These are phyloP conservation scores for Lactarius tabidus DNA, from an alignment of 768 basidiomycete genomes.

Conservation along the genomic window DNA sequence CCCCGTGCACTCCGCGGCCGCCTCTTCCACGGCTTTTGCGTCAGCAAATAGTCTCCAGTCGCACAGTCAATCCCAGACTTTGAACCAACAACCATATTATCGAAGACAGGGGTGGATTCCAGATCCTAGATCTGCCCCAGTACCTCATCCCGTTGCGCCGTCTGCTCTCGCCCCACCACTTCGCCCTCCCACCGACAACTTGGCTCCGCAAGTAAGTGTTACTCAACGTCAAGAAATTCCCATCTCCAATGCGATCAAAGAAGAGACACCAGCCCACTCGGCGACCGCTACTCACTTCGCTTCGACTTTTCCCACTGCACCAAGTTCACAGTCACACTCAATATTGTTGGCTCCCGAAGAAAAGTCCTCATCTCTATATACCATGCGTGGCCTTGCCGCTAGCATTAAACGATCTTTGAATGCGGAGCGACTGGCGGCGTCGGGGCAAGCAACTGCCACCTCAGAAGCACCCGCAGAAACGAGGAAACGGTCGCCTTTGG, in stretches of 20 bases:
- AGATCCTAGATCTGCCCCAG: background rate
- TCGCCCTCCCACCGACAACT: background rate
- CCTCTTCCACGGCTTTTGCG: background rate
- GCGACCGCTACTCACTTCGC: background rate
- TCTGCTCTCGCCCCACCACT: background rate
- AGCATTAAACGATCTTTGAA: constrained; percentile 21
- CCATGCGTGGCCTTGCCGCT: constrained; percentile 19
- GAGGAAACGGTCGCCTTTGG: background rate
- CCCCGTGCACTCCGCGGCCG: background rate
- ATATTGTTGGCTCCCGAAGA: constrained; percentile 15
- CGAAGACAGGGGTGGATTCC: background rate
- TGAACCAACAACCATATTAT: background rate
- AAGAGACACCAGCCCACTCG: background rate
- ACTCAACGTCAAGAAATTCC: background rate
- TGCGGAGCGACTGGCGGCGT: constrained; percentile 17
- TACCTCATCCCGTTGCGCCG: background rate
- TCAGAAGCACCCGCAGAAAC: background rate
- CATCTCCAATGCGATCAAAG: background rate
- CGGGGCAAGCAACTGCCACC: background rate
- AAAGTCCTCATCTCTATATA: constrained; percentile 9
- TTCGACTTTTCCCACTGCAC: background rate
- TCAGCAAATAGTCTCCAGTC: background rate
- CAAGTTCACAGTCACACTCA: constrained; percentile 15
- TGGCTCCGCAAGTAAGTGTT: background rate
- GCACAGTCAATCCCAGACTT: background rate